Conservation (phyloP, 257 asterid species). For the Jacaranda copaia region DNA sequence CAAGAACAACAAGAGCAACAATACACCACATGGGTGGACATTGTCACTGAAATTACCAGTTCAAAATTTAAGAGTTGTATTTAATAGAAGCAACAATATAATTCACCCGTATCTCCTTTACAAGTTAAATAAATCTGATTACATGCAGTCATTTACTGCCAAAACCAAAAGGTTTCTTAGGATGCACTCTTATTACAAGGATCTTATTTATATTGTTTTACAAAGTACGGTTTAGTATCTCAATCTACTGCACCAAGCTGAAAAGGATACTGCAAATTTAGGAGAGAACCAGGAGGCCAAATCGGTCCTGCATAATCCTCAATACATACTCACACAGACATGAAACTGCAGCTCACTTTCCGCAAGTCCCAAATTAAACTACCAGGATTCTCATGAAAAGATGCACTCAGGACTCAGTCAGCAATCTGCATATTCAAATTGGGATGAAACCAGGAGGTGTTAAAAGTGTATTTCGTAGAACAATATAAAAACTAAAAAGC, state of each 20-base stretch:
- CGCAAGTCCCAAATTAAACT: constrained; percentile 27
- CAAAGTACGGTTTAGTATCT: constrained; percentile 32
- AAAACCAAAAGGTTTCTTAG: background rate
- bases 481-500: background rate
- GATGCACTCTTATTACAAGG: constrained; percentile 19
- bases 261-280: constrained; percentile 31
- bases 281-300: constrained; percentile 23
- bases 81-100: constrained; percentile 26
- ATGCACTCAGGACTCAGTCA: constrained; percentile 42
- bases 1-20: background rate
- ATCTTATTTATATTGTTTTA: constrained; percentile 24
- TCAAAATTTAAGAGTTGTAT: background rate
- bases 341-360: constrained; percentile 43
- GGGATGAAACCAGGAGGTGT: constrained; percentile 14
- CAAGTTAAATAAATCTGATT: constrained; percentile 27
- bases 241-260: constrained; percentile 31
- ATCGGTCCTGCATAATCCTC: constrained; percentile 23
- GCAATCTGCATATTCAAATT: constrained; percentile 45
- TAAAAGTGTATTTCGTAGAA: background rate
- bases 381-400: constrained; percentile 38
- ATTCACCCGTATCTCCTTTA: constrained; percentile 1
- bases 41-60: constrained; percentile 1
- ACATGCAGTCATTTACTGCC: constrained; percentile 37
- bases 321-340: constrained; percentile 25
- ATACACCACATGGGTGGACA: background rate